A percentile compares a stretch with the other conserved stretches of the same genome.
Evolutionary conservation across 2,329 filamentous ascomycete genomes (phyloP).

Genomic region (Neofusicoccum cordaticola): DNA sequence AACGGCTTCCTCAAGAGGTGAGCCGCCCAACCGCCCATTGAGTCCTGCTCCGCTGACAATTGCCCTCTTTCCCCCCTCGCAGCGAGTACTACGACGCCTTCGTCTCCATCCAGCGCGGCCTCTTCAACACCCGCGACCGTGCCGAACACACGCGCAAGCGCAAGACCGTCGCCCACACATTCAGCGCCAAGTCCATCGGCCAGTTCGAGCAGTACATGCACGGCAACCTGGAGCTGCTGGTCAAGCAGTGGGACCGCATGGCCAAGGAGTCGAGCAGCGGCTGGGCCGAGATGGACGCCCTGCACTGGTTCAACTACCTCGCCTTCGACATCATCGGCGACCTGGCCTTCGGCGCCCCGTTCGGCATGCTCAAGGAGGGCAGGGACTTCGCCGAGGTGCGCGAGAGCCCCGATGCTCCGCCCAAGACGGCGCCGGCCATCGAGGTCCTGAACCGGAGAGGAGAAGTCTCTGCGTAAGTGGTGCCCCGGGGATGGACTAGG

Average conservation of each 20-base stretch:
- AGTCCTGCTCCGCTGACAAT: neutral
- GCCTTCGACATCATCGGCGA: conserved; percentile 61
- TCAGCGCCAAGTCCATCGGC: conserved; percentile 74
- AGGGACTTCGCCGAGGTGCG: conserved; percentile 74
- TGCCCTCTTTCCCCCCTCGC: neutral
- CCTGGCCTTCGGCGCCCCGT: conserved; percentile 71
- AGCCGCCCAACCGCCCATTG: conserved; percentile 1
- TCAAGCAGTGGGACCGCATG: conserved; percentile 68
- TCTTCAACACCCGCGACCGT: conserved; percentile 87
- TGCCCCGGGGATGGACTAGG: neutral
- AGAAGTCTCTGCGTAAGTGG: conserved; percentile 67
- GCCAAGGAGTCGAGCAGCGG: conserved; percentile 51
- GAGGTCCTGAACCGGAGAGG: conserved; percentile 85
- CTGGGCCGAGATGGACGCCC: conserved; percentile 65
- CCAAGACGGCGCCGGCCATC: conserved; percentile 73
- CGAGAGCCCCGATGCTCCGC: conserved; percentile 56
- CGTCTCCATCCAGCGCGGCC: conserved; percentile 76
- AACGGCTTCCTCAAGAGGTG: conserved; percentile 51
- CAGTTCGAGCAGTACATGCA: conserved; percentile 91
- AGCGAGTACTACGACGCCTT: conserved; percentile 91
- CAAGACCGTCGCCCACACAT: conserved; percentile 84
- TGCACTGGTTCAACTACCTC: conserved; percentile 77
- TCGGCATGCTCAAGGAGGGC: conserved; percentile 78
- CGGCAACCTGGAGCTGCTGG: conserved; percentile 71
- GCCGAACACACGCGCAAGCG: conserved; percentile 82